A percentile compares a stretch with the other conserved stretches of the same genome.
These are phyloP conservation scores for Pythium folliculosum DNA, from an alignment of 352 stramenopile species.

Conservation along the genomic window DNA sequence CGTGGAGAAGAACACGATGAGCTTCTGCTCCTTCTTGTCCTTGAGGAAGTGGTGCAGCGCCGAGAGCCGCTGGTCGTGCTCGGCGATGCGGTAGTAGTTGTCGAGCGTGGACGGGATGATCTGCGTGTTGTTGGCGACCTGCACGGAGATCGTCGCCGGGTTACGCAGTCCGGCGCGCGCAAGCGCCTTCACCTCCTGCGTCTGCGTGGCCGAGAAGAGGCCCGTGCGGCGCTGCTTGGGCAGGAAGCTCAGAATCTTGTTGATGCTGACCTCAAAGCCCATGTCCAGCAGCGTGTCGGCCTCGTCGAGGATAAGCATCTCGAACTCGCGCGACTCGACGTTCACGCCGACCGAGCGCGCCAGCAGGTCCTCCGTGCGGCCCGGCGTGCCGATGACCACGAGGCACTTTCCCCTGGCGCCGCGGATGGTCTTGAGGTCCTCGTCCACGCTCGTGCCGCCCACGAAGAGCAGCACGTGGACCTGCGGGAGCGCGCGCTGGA, in stretches of 20 bases:
- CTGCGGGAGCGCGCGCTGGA: constrained; percentile 54
- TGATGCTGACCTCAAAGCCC: constrained; percentile 96
- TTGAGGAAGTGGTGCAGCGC: constrained; percentile 93
- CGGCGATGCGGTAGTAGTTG: constrained; percentile 96
- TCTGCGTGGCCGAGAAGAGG: constrained; percentile 91
- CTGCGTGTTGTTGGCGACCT: constrained; percentile 90
- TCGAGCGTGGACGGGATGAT: constrained; percentile 71
- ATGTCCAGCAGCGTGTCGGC: constrained; percentile 99
- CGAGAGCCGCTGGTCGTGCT: constrained; percentile 94
- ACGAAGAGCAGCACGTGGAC: constrained; percentile 89
- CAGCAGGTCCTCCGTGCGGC: constrained; percentile 86
- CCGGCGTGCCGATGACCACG: constrained; percentile 85
- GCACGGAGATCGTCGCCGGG: constrained; percentile 97
- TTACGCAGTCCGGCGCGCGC: constrained; percentile 97
- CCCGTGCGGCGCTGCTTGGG: constrained; percentile 97
- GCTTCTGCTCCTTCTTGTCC: constrained; percentile 84
- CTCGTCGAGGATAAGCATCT: constrained; percentile 99
- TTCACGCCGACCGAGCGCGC: constrained; percentile 73
- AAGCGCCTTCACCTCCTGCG: constrained; percentile 95
- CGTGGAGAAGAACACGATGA: constrained; percentile 99
- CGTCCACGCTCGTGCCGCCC: constrained; percentile 87
- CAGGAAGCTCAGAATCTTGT: constrained; percentile 93
- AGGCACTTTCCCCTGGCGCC: constrained; percentile 58
- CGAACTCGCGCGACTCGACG: constrained; percentile 92
- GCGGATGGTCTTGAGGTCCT: constrained; percentile 76